Base-by-base conservation (phyloP, 768 basidiomycete genomes). In the Suillus weaverae region DNA sequence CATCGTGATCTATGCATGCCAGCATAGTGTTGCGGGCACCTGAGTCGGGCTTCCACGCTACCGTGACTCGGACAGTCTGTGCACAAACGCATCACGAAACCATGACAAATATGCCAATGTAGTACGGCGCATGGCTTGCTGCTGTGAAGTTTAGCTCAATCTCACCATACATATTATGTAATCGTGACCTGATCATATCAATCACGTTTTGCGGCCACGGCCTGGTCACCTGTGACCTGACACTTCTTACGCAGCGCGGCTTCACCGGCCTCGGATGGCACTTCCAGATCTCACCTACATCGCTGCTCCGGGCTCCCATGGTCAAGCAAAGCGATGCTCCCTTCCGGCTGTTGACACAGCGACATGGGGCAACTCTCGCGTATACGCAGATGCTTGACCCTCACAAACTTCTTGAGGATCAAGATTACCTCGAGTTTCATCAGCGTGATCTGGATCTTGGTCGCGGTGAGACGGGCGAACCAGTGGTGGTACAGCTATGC, bases 311-410 rank as follows among this genome's bases (percentile, higher is more conserved):
- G n/a, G n/a, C n/a, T 8, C 90, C 90, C 3, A 92, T 92, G 90
- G 84, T 93, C 64, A 87, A 90, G 64, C 91, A 92, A 71, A 91
- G 89, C 32, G 91, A 94, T 69, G 81, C 89, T 0, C 89, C 91
- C 1, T 93, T 92, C 70, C 83, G 91, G 39, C 67, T 84, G 14
- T 81, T 92, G 60, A 84, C 84, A 4, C 81, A 84, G 62, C 79
- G 78, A 65, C 82, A 92, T 74, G 87, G 88, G 22, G 84, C 89
- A 33, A 90, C 90, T 1, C 71, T 87, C 68, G 79, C 86, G 18
- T 92, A 90, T 75, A 90, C 91, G 4, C 91, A 93, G 71, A 94
- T 94, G 92, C 85, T 89, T 43, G 77, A 82, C 54, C 82, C 91
- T 11, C 81, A 87, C 43, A 82, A 77, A 64, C 79, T 94, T 16